These are phyloP conservation scores for Hibiscus tridactylites DNA, from an alignment of 345 rosid genomes.

Conservation along the genomic window DNA sequence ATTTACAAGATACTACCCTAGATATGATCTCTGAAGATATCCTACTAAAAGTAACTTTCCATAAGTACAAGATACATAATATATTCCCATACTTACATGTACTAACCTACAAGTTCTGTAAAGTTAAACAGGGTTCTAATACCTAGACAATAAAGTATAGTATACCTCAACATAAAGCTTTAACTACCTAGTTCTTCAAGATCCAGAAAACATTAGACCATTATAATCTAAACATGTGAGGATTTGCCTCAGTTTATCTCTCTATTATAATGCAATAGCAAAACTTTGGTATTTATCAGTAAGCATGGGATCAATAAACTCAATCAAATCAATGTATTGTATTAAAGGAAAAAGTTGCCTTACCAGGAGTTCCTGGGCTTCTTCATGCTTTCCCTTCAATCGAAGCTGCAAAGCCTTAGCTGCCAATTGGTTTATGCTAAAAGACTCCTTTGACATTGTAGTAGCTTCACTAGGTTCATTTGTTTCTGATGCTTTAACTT, in stretches of 20 bases:
- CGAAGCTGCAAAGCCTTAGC: slow-evolving; percentile 90
- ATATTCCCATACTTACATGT: too few relatives aligned
- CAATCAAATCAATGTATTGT: background rate
- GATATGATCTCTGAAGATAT: too few relatives aligned
- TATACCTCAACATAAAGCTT: background rate
- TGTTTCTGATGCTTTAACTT: slow-evolving; percentile 14
- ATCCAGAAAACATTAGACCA: background rate
- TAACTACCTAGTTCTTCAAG: background rate
- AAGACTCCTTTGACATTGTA: slow-evolving; percentile 21
- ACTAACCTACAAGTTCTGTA: background rate
- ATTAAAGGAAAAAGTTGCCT: slow-evolving; percentile 3
- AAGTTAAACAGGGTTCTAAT: background rate
- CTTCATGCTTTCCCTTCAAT: slow-evolving; percentile 79
- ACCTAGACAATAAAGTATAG: background rate
- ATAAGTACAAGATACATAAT: too few relatives aligned
- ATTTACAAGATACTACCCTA: too few relatives aligned
- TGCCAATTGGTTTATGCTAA: slow-evolving; percentile 71
- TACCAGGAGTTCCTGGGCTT: slow-evolving; percentile 81
- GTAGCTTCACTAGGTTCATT: slow-evolving; percentile 21
- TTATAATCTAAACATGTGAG: background rate
- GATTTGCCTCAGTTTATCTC: background rate
- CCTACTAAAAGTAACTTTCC: too few relatives aligned
- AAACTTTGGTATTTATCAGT: background rate
- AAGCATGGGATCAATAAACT: background rate
- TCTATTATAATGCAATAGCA: background rate